A percentile compares a stretch with the other conserved stretches of the same genome.
Evolutionary conservation across 768 basidiomycete genomes (phyloP).

Genomic region (Mycena venus): DNA sequence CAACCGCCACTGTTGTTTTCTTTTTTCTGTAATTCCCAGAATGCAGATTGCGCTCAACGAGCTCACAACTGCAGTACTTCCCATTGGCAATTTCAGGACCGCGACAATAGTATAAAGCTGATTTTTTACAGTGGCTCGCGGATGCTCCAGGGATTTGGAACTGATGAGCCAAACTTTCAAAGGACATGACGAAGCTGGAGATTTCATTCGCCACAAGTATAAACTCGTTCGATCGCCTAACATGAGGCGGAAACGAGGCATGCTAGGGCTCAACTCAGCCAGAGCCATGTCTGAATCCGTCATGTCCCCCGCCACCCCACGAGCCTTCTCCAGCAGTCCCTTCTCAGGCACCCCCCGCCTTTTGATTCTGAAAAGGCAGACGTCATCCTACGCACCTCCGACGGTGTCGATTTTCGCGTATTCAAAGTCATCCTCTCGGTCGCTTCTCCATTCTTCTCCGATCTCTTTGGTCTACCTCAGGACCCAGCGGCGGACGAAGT

Average conservation of each 20-base stretch:
- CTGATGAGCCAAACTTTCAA: too few relatives aligned
- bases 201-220: too few relatives aligned
- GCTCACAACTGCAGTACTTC: too few relatives aligned
- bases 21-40: too few relatives aligned
- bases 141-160: too few relatives aligned
- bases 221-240: too few relatives aligned
- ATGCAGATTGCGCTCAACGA: too few relatives aligned
- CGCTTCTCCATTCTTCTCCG: neutral
- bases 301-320: neutral
- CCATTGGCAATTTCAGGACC: too few relatives aligned
- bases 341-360: neutral
- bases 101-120: too few relatives aligned
- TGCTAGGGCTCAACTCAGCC: neutral
- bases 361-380: neutral
- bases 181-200: too few relatives aligned
- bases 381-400: slow-evolving; percentile 4
- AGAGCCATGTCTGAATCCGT: neutral
- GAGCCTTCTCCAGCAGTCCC: neutral
- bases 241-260: neutral
- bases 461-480: neutral
- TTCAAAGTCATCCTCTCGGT: slow-evolving; percentile 2
- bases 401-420: slow-evolving; percentile 6
- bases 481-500: neutral
- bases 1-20: too few relatives aligned
- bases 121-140: too few relatives aligned